A percentile compares a stretch with the other conserved stretches of the same genome.
phyloP scores from a whole-genome alignment of 768 basidiomycete genomes.

The Suillus alpinus region DNA sequence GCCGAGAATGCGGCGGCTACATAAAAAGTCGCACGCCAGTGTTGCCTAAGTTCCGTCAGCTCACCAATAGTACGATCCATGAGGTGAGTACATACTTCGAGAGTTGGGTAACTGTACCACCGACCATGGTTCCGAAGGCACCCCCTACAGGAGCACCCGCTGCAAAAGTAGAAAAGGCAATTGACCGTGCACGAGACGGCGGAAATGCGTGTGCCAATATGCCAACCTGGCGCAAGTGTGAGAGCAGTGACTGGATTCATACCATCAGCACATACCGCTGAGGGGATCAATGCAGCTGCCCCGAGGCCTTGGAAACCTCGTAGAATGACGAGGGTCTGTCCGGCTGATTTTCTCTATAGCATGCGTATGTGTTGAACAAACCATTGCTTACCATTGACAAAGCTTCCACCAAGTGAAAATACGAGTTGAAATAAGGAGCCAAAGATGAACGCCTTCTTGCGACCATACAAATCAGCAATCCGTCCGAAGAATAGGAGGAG shows the following conservation, averaged over 20 bases:
- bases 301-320: slow-evolving; percentile 74
- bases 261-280: slow-evolving; percentile 41
- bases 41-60: slow-evolving; percentile 11
- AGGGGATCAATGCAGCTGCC: slow-evolving; percentile 63
- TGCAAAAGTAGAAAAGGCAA: slow-evolving; percentile 74
- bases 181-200: slow-evolving; percentile 52
- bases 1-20: slow-evolving; percentile 51
- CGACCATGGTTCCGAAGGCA: slow-evolving; percentile 58
- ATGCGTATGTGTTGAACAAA: background rate
- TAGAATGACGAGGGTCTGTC: slow-evolving; percentile 59
- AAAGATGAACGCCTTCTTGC: slow-evolving; percentile 56
- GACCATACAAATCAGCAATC: slow-evolving; percentile 68
- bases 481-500: slow-evolving; percentile 66
- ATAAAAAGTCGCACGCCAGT: slow-evolving; percentile 65
- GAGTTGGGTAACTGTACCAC: slow-evolving; percentile 61
- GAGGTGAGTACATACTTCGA: slow-evolving; percentile 23
- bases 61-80: background rate
- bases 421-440: slow-evolving; percentile 50
- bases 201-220: slow-evolving; percentile 76
- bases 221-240: slow-evolving; percentile 46
- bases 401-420: slow-evolving; percentile 58
- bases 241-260: background rate
- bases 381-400: slow-evolving; percentile 42
- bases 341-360: slow-evolving; percentile 31
- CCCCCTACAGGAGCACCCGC: slow-evolving; percentile 78